A percentile compares a stretch with the other conserved stretches of the same genome.
phyloP scores from a whole-genome alignment of 176 grass and related monocot genomes.

The Hyparrhenia diplandra region DNA sequence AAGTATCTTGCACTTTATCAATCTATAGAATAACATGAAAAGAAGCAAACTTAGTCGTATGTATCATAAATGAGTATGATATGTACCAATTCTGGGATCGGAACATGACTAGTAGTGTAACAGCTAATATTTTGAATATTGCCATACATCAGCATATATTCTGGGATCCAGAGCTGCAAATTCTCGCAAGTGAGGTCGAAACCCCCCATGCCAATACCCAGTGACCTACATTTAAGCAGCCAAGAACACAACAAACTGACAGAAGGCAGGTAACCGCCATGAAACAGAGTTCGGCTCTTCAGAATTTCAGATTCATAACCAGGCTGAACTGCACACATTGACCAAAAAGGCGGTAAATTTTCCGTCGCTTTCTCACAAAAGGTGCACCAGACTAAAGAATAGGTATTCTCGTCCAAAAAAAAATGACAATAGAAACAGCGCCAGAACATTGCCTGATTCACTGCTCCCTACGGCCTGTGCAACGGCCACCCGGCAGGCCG shows the following conservation, averaged over 20 bases:
- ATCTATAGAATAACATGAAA: slow-evolving; percentile 35
- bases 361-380: neutral
- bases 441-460: neutral
- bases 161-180: neutral
- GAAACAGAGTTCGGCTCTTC: neutral
- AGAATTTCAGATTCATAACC: neutral
- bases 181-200: too few species aligned
- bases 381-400: neutral
- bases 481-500: neutral
- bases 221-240: too few species aligned
- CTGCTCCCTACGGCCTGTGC: neutral
- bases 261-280: too few species aligned
- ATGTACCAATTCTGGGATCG: neutral
- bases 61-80: neutral
- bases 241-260: too few species aligned
- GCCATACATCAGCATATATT: too few species aligned
- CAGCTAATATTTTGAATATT: neutral
- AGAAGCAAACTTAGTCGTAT: neutral
- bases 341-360: neutral
- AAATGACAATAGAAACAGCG: neutral
- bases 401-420: neutral
- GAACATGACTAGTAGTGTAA: neutral
- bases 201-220: too few species aligned
- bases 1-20: slow-evolving; percentile 75
- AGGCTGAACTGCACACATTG: neutral